These are phyloP conservation scores for Boehmeria nivea DNA, from an alignment of 306 rosid genomes.

Conservation along the genomic window DNA sequence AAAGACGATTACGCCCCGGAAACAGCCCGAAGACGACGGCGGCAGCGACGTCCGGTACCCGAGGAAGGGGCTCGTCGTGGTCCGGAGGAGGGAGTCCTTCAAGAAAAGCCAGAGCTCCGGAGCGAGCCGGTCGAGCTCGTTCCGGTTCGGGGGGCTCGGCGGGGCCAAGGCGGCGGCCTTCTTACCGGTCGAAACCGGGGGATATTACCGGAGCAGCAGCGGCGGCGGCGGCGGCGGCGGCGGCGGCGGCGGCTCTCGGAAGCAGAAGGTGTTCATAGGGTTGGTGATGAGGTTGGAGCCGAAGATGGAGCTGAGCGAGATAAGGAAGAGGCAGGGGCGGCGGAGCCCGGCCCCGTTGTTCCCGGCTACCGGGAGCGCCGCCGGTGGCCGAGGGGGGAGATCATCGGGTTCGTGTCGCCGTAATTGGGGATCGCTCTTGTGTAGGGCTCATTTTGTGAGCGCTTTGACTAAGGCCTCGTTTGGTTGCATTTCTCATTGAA, in stretches of 20 bases:
- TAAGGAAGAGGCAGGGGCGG: constrained; percentile 20
- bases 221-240: not conserved
- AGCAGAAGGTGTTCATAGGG: constrained; percentile 16
- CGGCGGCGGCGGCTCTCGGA: constrained; percentile 10
- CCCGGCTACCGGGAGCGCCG: not conserved
- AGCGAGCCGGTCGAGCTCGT: not conserved
- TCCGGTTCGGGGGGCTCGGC: not conserved
- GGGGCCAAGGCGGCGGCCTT: not conserved
- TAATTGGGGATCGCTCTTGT: constrained; percentile 11
- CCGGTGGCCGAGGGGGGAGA: not conserved
- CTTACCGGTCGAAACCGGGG: constrained; percentile 1
- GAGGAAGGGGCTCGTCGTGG: constrained; percentile 21
- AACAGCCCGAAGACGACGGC: not conserved
- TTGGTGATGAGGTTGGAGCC: constrained; percentile 23
- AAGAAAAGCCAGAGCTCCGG: constrained; percentile 16
- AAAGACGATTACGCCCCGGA: not conserved
- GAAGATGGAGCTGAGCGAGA: constrained; percentile 19
- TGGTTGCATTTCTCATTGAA: constrained; percentile 10
- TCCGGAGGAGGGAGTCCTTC: constrained; percentile 23
- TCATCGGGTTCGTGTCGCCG: not conserved
- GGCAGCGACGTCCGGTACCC: constrained; percentile 11
- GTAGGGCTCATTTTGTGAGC: constrained; percentile 23
- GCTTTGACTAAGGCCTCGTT: constrained; percentile 26
- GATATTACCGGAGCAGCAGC: constrained; percentile 10
- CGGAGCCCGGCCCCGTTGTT: constrained; percentile 13